Evolutionary conservation across 2,329 filamentous ascomycete species (phyloP).

Genomic region (Camillea tinctor): DNA sequence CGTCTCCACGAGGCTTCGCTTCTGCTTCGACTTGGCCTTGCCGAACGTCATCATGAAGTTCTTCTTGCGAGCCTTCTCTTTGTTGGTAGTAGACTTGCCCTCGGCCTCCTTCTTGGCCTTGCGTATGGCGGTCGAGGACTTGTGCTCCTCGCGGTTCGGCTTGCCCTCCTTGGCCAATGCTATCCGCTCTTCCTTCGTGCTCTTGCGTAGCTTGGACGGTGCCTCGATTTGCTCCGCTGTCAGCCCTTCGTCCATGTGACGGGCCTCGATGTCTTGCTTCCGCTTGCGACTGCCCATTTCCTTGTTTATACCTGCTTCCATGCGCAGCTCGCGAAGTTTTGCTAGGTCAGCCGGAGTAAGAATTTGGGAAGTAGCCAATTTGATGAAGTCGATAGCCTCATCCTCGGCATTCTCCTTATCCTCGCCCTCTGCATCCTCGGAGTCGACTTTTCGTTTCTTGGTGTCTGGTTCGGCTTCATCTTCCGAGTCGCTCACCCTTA

Average conservation of each 20-base stretch:
- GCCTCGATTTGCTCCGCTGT: slow-evolving; percentile 92
- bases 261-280: slow-evolving; percentile 48
- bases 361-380: slow-evolving; percentile 87
- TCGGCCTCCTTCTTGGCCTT: slow-evolving; percentile 83
- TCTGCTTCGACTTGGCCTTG: slow-evolving; percentile 93
- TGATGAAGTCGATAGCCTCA: slow-evolving; percentile 55
- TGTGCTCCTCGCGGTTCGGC: slow-evolving; percentile 74
- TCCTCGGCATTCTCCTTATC: slow-evolving; percentile 45
- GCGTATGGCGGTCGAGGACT: slow-evolving; percentile 78
- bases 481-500: slow-evolving; percentile 82
- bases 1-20: slow-evolving; percentile 87
- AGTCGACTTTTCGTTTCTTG: slow-evolving; percentile 61
- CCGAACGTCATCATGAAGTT: slow-evolving; percentile 98
- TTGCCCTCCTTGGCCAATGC: slow-evolving; percentile 81
- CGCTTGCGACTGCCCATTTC: slow-evolving; percentile 50
- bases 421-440: slow-evolving; percentile 35
- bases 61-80: slow-evolving; percentile 95
- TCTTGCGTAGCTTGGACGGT: slow-evolving; percentile 75
- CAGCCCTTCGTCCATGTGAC: slow-evolving; percentile 82
- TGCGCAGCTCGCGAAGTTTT: slow-evolving; percentile 85
- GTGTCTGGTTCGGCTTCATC: slow-evolving; percentile 70
- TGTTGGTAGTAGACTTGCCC: slow-evolving; percentile 96
- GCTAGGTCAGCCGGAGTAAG: slow-evolving; percentile 94
- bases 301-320: slow-evolving; percentile 69
- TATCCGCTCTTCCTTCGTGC: slow-evolving; percentile 85